A percentile compares a stretch with the other conserved stretches of the same genome.
Evolutionary conservation across 2,329 filamentous ascomycete genomes (phyloP).

Genomic region (Claviceps quebecensis): DNA sequence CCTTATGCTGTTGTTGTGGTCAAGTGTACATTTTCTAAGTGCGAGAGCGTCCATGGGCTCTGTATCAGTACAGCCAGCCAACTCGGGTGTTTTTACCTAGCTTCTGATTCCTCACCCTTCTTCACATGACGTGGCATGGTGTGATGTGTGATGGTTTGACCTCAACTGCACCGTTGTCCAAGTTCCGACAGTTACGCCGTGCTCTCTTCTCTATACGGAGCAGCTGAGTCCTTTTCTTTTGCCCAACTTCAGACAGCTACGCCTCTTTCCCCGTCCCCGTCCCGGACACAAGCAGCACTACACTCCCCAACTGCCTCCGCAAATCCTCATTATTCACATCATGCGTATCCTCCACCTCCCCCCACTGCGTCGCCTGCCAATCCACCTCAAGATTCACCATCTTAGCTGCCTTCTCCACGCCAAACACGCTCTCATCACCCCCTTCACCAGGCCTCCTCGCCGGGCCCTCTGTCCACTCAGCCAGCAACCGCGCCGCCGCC

Average conservation of each 20-base stretch:
- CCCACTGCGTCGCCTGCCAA: conserved; percentile 87
- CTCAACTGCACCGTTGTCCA: conserved; percentile 8
- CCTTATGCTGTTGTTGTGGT: no score
- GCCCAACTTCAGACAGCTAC: background rate
- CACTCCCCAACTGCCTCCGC: conserved; percentile 74
- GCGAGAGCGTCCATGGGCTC: no score
- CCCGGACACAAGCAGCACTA: conserved; percentile 65
- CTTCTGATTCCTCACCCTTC: no score
- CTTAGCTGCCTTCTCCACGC: conserved; percentile 67
- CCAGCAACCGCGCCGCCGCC: conserved; percentile 59
- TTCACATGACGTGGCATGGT: no score
- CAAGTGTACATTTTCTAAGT: no score
- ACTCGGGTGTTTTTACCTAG: no score
- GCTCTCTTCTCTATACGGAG: no score
- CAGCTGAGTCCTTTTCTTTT: no score
- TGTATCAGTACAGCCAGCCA: no score
- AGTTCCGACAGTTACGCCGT: conserved; percentile 24
- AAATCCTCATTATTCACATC: conserved; percentile 91
- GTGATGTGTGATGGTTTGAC: no score
- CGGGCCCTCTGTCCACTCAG: conserved; percentile 75
- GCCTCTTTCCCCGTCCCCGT: conserved; percentile 31
- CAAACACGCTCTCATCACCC: conserved; percentile 35
- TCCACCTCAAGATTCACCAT: conserved; percentile 71
- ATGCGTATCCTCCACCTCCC: conserved; percentile 95
- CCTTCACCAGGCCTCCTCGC: conserved; percentile 26